Evolutionary conservation across 345 rosid species (phyloP).

Genomic region (Salix viminalis): DNA sequence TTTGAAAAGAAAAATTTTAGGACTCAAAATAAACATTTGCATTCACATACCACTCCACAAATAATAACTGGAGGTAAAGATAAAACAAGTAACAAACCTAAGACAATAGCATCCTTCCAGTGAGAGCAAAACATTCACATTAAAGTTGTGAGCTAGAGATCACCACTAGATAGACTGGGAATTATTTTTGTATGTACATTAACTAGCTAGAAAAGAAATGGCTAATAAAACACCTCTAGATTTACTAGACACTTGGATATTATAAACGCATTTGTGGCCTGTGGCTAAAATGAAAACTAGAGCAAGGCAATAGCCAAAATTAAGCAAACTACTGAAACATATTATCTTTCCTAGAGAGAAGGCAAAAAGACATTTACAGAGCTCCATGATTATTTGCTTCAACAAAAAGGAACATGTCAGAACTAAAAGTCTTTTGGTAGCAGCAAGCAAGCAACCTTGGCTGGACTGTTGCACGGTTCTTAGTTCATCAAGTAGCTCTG

Average conservation of each 20-base stretch:
- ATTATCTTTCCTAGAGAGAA: neutral
- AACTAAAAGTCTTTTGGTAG: neutral
- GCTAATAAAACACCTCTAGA: neutral
- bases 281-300: neutral
- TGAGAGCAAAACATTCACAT: neutral
- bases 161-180: neutral
- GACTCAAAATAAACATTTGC: neutral
- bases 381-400: neutral
- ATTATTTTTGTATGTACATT: neutral
- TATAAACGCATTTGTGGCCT: neutral
- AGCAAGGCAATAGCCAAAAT: neutral
- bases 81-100: neutral
- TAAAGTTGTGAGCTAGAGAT: neutral
- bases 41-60: neutral
- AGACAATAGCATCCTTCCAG: neutral
- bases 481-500: neutral
- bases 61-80: neutral
- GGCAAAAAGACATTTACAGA: neutral
- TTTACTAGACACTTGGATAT: neutral
- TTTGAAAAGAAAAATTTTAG: neutral
- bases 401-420: neutral
- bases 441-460: neutral
- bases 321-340: neutral
- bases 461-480: neutral
- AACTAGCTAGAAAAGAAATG: neutral